Evolutionary conservation across 2,329 filamentous ascomycete species (phyloP).

Genomic region (Cercospora janseana): DNA sequence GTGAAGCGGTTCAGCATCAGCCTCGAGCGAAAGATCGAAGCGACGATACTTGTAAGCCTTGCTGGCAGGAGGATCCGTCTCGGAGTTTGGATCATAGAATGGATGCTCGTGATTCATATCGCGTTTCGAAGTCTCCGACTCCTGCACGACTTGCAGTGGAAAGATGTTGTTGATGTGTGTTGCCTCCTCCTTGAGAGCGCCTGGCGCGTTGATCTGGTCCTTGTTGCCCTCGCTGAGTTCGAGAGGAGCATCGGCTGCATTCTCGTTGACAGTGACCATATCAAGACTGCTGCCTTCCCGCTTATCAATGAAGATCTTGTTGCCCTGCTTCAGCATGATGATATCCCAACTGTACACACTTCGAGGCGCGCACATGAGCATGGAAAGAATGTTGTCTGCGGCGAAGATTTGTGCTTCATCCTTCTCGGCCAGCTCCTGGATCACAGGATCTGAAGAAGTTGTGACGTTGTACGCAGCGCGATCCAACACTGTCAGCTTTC

Average conservation of each 20-base stretch:
- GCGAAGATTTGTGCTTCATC: slow-evolving; percentile 96
- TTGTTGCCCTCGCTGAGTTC: slow-evolving; percentile 90
- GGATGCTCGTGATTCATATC: slow-evolving; percentile 88
- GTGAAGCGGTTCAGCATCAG: slow-evolving; percentile 88
- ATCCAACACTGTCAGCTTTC: slow-evolving; percentile 83
- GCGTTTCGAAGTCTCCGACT: slow-evolving; percentile 74
- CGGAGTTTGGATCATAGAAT: slow-evolving; percentile 92
- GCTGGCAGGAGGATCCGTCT: slow-evolving; percentile 88
- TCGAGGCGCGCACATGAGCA: slow-evolving; percentile 97
- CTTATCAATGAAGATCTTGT: slow-evolving; percentile 99
- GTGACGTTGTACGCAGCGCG: slow-evolving; percentile 98
- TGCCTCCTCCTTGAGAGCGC: slow-evolving; percentile 88
- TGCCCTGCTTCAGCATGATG: slow-evolving; percentile 85
- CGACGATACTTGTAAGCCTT: slow-evolving; percentile 98
- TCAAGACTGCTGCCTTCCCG: slow-evolving; percentile 91
- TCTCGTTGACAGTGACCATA: slow-evolving; percentile 99
- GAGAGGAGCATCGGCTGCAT: slow-evolving; percentile 89
- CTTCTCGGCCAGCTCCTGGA: slow-evolving; percentile 94
- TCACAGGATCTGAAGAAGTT: slow-evolving; percentile 90
- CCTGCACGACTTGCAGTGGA: slow-evolving; percentile 87
- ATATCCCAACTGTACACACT: slow-evolving; percentile 99
- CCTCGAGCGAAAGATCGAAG: slow-evolving; percentile 89
- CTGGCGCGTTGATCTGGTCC: slow-evolving; percentile 91
- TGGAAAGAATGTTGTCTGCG: slow-evolving; percentile 94
- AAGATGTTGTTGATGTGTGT: slow-evolving; percentile 99